Evolutionary conservation across 345 rosid species (phyloP), one percentile per base, ranked within the genome.

Genomic region (Melaleuca quinquenervia): DNA sequence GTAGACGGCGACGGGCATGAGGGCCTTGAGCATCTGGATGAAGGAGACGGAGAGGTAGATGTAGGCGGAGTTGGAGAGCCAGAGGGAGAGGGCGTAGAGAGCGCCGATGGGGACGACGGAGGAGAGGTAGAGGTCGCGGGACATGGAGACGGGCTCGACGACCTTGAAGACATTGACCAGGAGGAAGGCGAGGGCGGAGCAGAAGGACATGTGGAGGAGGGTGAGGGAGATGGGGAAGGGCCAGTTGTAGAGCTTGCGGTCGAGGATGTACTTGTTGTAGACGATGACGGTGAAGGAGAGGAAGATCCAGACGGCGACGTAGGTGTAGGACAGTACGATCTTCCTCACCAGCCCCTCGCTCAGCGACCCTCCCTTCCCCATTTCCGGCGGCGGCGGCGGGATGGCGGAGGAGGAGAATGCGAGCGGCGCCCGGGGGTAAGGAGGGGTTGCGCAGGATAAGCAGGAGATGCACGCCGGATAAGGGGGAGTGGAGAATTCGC

Each of bases 231-330:
- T 92, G 1, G 99, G 99, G 88, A 87, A 96, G 1, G 99, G 99
- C 99, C 99, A 96, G 84, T 94, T 92, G 92, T 95, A 96, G 96
- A 96, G 93, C 91, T 96, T 96, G 91, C 94, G 95, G 94, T 96
- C 99, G 54, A 96, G 96, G 96, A 96, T 96, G 95, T 94, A 97
- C 85, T 97, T 97, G 96, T 97, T 97, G 97, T 94, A 97, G 80
- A 97, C 98, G 90, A 96, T 96, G 76, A 96, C 99, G 45, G 98
- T 95, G 94, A 96, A 96, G 88, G 96, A 93, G 45, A 97, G 97
- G 96, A 94, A 95, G 96, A 96, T 96, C 99, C 99, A 96, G 89
- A 95, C 91, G 75, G 93, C 94, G 1, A 96, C 99, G 84, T 97
- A 97, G 41, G 96, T 86, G 94, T 97, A 97, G 44, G 99, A 96